Evolutionary conservation across 305 asterid genomes (phyloP), one percentile per base, ranked within the genome.

Genomic region (Plantago coronopus): DNA sequence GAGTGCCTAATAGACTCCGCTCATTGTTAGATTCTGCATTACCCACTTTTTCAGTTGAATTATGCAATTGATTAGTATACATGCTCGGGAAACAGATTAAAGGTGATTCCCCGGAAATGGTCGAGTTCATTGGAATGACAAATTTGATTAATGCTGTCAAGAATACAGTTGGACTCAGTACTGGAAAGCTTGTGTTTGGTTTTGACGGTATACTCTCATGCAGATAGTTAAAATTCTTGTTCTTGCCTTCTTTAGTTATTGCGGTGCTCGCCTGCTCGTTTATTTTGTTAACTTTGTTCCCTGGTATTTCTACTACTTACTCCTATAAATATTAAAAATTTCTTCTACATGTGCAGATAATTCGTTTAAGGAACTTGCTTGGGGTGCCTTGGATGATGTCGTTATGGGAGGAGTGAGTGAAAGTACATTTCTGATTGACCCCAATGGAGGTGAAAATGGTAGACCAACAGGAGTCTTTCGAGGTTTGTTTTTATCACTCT

Each of bases 331-430:
- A 34, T 54, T 64, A 59, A 34, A 20, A 10, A 44, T 58, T 42
- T 61, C 51, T 58, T 15, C 65, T 50, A 66, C 37, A 64, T 57
- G 54, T 65, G 59, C 86, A 88, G 98, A 69, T 51, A 81, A 69
- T 65, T 70, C 73, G 58, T 80, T 84, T 21, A 77, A 78, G 78
- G 95, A 88, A 59, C 82, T 88, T 75, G 70, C 84, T 29, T 88
- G 98, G 98, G 98, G 98, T 62, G 85, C 96, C 4, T 73, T 91
- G 75, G 98, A 91, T 76, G 98, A 91, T 77, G 93, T 91, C 66
- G 98, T 91, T 68, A 91, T 91, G 98, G 98, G 96, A 72, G 98
- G 98, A 63, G 96, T 91, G 68, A 88, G 96, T 74, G 93, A 89
- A 69, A 83, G 95, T 75, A 48, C 80, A 59, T 91, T 91, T 73